Conservation (phyloP, 2,329 filamentous ascomycete genomes). For the Trichoderma guizhouense region DNA sequence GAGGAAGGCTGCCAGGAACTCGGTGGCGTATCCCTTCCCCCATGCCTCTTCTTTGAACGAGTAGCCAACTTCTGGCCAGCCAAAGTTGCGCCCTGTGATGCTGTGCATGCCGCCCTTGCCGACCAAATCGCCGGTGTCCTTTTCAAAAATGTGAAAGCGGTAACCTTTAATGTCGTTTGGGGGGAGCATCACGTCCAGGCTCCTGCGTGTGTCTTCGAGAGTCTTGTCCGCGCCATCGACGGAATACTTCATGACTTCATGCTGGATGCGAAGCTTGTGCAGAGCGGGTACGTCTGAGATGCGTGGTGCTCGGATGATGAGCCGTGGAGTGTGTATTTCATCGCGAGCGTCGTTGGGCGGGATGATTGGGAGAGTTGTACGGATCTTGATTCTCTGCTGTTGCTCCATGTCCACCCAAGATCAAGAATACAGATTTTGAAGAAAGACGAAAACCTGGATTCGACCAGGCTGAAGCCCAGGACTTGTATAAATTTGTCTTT, state of each 20-base stretch:
- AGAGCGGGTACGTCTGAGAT: conserved; percentile 7
- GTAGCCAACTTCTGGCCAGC: conserved; percentile 55
- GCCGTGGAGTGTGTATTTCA: conserved; percentile 3
- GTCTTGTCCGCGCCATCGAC: not conserved
- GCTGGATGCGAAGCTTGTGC: not conserved
- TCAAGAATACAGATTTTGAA: not conserved
- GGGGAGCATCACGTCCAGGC: not conserved
- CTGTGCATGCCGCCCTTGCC: conserved; percentile 7
- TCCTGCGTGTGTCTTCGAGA: not conserved
- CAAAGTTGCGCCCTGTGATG: conserved; percentile 22
- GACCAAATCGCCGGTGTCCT: not conserved
- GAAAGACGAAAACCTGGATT: not conserved
- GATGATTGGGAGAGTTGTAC: conserved; percentile 2
- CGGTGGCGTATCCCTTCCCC: conserved; percentile 49
- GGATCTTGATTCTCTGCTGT: not conserved
- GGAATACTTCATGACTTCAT: not conserved
- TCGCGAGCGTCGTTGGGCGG: not conserved
- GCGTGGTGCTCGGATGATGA: not conserved
- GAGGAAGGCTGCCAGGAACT: conserved; percentile 45
- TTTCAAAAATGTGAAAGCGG: not conserved
- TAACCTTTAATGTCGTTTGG: not conserved
- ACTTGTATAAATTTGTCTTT: not conserved
- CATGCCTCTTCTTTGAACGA: conserved; percentile 45
- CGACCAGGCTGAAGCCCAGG: not conserved
- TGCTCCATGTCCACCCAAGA: not conserved